A percentile compares a stretch with the other conserved stretches of the same genome.
Evolutionary conservation across 2,329 filamentous ascomycete species (phyloP).

Genomic region (Colletotrichum truncatum): DNA sequence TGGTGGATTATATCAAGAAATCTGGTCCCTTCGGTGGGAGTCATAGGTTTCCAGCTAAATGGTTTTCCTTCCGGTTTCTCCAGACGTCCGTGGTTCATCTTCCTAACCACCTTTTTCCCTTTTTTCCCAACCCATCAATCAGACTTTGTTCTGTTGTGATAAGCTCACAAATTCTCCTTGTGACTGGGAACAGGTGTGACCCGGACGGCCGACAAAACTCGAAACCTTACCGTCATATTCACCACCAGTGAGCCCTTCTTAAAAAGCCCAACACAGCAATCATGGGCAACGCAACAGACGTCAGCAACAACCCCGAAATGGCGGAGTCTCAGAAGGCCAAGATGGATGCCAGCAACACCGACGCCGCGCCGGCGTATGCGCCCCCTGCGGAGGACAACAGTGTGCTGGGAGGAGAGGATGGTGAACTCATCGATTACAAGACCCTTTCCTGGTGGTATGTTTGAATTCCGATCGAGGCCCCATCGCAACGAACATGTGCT

Average conservation of each 20-base stretch:
- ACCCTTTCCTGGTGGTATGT: constrained; percentile 49
- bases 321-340: constrained; percentile 2
- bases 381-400: constrained; percentile 22
- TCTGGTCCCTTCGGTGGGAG: not conserved
- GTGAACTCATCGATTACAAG: constrained; percentile 44
- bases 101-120: not conserved
- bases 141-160: too few relatives aligned
- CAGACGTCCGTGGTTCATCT: not conserved
- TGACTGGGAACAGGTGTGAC: not conserved
- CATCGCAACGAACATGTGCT: not conserved
- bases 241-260: not conserved
- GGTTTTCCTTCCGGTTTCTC: constrained; percentile 2
- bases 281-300: constrained; percentile 15
- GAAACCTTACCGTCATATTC: not conserved
- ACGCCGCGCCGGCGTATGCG: constrained; percentile 16
- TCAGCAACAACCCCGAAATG: constrained; percentile 18
- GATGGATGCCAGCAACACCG: not conserved
- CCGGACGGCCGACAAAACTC: not conserved
- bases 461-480: fast-evolving
- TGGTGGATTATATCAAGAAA: constrained; percentile 28
- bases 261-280: not conserved
- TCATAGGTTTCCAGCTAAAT: not conserved
- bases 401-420: constrained; percentile 21
- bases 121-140: not conserved
- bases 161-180: not conserved